These are phyloP conservation scores for Filosporella fistucella DNA, from an alignment of 495 filamentous ascomycete species.

Conservation along the genomic window DNA sequence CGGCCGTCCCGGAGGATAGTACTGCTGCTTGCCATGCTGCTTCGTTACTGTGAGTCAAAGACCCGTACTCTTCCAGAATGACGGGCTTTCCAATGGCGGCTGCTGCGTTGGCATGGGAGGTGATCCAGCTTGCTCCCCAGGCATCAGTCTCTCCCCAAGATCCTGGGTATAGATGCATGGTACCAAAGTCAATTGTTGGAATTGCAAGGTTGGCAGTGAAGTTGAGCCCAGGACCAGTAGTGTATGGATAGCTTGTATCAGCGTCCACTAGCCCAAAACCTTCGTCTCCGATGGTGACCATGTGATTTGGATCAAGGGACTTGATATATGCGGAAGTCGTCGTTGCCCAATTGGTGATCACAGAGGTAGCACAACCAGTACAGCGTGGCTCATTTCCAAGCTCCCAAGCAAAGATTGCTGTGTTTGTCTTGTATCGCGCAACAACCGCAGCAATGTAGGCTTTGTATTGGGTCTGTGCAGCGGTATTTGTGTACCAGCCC, in stretches of 20 bases:
- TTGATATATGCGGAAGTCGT: constrained; percentile 59
- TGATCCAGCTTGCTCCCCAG: constrained; percentile 54
- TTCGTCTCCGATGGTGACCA: constrained; percentile 66
- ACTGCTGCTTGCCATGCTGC: constrained; percentile 51
- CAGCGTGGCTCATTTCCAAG: constrained; percentile 69
- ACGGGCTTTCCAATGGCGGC: constrained; percentile 54
- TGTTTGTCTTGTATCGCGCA: constrained; percentile 47
- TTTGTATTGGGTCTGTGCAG: constrained; percentile 55
- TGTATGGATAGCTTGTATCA: constrained; percentile 51
- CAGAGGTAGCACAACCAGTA: constrained; percentile 50
- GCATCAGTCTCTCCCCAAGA: constrained; percentile 31
- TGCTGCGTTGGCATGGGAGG: constrained; percentile 49
- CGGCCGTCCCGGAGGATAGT: constrained; percentile 41
- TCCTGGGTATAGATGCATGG: constrained; percentile 58
- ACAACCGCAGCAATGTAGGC: constrained; percentile 61
- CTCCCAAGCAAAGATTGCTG: constrained; percentile 68
- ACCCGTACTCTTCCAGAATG: constrained; percentile 61
- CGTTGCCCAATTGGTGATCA: constrained; percentile 60
- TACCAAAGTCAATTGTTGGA: constrained; percentile 55
- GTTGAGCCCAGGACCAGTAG: constrained; percentile 49
- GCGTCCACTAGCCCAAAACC: constrained; percentile 34
- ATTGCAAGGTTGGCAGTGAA: constrained; percentile 50
- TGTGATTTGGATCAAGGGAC: constrained; percentile 55
- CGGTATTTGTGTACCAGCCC: constrained; percentile 51
- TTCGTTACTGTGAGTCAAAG: constrained; percentile 37